These are phyloP conservation scores for Saururus chinensis DNA, from an alignment of 164 flowering plant genomes.

Conservation along the genomic window DNA sequence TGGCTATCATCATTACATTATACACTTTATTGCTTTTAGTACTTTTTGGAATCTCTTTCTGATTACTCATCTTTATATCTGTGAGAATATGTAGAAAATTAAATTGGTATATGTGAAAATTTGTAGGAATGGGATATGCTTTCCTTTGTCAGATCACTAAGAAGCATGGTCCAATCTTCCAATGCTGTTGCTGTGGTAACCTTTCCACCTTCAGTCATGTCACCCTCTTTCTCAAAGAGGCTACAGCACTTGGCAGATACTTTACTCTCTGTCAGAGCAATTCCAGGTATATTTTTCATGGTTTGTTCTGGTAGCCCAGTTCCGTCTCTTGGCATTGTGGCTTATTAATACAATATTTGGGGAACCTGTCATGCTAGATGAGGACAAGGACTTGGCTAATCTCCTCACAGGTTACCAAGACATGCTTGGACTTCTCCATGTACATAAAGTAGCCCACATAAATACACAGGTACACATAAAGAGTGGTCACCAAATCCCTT, in stretches of 20 bases:
- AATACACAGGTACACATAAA: constrained; percentile 69
- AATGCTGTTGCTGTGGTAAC: constrained; percentile 83
- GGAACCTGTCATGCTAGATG: constrained; percentile 31
- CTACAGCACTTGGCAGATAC: constrained; percentile 97
- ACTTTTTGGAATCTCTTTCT: background rate
- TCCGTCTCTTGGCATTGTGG: background rate
- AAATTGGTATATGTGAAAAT: background rate
- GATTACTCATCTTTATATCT: too few species aligned
- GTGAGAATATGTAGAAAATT: background rate
- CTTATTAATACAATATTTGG: background rate
- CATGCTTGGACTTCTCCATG: constrained; percentile 85
- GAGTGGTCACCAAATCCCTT: background rate
- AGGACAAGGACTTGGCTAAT: constrained; percentile 80
- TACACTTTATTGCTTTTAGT: too few species aligned
- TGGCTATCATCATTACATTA: too few species aligned
- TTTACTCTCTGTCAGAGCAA: constrained; percentile 77
- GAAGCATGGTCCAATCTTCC: constrained; percentile 49
- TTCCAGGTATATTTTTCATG: constrained; percentile 46
- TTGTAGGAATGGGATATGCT: constrained; percentile 93
- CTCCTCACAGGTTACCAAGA: constrained; percentile 92
- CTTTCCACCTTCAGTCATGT: constrained; percentile 74
- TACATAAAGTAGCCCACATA: constrained; percentile 70
- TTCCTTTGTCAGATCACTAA: constrained; percentile 72
- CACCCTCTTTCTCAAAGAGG: constrained; percentile 63
- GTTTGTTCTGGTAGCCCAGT: background rate